phyloP scores from a whole-genome alignment of 257 asterid species.

The Fraxinus cuspidata region DNA sequence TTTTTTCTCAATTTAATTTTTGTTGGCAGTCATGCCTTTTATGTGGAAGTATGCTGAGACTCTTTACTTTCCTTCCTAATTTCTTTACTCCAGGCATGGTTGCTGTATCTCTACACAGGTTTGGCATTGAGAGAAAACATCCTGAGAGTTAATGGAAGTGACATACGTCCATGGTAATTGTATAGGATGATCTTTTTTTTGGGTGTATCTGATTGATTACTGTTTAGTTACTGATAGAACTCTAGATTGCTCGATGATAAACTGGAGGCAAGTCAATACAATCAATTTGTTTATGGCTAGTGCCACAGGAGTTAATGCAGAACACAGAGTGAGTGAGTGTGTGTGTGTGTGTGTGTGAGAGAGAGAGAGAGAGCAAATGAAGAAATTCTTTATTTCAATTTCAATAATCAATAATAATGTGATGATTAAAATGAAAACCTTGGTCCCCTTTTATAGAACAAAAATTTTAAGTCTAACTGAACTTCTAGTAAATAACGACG shows the following conservation, averaged over 20 bases:
- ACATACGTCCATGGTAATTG: slow-evolving; percentile 93
- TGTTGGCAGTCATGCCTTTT: slow-evolving; percentile 17
- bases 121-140: slow-evolving; percentile 95
- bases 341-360: too few species aligned
- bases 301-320: not conserved
- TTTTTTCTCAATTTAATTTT: slow-evolving; percentile 16
- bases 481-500: not conserved
- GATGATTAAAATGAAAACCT: not conserved
- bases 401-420: not conserved
- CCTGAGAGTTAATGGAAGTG: slow-evolving; percentile 91
- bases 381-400: not conserved
- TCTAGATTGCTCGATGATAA: not conserved
- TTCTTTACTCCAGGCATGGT: slow-evolving; percentile 78
- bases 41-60: slow-evolving; percentile 1
- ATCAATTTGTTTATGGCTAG: not conserved
- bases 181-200: not conserved
- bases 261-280: not conserved
- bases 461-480: not conserved
- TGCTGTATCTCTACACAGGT: slow-evolving; percentile 91
- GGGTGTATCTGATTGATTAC: not conserved
- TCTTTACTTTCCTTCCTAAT: slow-evolving; percentile 4
- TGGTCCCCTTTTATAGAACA: not conserved
- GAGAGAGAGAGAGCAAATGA: not conserved
- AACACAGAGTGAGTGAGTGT: too few species aligned
- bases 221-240: not conserved